These are phyloP conservation scores for Aspergillus ruber DNA, from an alignment of 2,329 filamentous ascomycete genomes.

Conservation along the genomic window DNA sequence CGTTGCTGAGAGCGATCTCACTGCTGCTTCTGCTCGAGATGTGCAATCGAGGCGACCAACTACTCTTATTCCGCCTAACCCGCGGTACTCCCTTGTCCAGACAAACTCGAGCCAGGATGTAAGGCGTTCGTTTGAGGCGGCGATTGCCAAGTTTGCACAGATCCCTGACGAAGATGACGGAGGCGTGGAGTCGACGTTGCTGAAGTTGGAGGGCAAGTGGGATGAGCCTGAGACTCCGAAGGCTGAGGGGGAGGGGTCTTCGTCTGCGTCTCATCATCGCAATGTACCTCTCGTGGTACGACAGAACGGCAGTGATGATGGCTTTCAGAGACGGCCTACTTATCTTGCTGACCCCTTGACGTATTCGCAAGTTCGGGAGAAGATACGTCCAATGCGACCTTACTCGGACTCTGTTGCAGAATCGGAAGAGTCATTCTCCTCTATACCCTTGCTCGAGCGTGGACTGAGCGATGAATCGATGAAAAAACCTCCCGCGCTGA, in stretches of 20 bases:
- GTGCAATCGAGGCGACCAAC: constrained; percentile 18
- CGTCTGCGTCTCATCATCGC: neutral
- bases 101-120: constrained; percentile 53
- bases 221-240: constrained; percentile 6
- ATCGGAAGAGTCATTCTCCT: constrained; percentile 69
- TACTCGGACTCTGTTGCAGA: constrained; percentile 45
- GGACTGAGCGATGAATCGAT: constrained; percentile 47
- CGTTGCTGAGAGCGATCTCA: constrained; percentile 14
- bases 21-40: constrained; percentile 10
- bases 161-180: constrained; percentile 86
- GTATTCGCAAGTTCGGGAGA: constrained; percentile 22
- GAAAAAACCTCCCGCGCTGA: constrained; percentile 35
- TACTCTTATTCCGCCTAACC: constrained; percentile 25
- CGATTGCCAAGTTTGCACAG: constrained; percentile 77
- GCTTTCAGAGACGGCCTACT: constrained; percentile 16
- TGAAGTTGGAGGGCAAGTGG: constrained; percentile 87
- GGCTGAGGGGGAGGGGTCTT: neutral
- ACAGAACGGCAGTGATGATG: neutral
- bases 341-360: constrained; percentile 13
- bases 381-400: constrained; percentile 25
- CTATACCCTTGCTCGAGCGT: constrained; percentile 68
- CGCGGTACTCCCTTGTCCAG: constrained; percentile 37
- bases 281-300: neutral
- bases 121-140: constrained; percentile 73
- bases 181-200: constrained; percentile 82